Percentiles rank a stretch among this genome's conserved stretches.
phyloP scores from a whole-genome alignment of 352 stramenopile genomes.

The Elongisporangium anandrum region DNA sequence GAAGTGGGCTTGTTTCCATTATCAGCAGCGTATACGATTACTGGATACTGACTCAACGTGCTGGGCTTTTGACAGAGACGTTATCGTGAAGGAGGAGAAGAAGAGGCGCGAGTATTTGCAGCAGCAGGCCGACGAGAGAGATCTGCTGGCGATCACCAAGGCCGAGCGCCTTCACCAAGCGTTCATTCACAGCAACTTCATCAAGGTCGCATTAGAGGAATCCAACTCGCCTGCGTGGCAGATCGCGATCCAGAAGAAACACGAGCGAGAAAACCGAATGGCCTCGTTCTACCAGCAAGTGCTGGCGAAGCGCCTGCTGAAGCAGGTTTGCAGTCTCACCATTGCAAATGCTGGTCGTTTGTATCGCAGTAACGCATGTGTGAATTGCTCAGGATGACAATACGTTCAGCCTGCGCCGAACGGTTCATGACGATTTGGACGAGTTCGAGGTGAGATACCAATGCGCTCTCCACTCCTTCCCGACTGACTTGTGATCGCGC shows the following conservation, averaged over 20 bases:
- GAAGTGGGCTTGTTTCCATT: slow-evolving; percentile 26
- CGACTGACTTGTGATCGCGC: background rate
- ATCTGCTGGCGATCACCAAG: slow-evolving; percentile 50
- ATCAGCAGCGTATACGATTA: background rate
- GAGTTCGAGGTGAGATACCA: slow-evolving; percentile 43
- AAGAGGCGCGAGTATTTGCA: slow-evolving; percentile 23
- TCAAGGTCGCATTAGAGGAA: slow-evolving; percentile 68
- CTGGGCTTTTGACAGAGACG: slow-evolving; percentile 25
- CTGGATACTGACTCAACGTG: background rate
- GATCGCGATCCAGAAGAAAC: slow-evolving; percentile 51
- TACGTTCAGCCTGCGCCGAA: slow-evolving; percentile 47
- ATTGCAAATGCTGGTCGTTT: background rate
- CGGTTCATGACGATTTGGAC: slow-evolving; percentile 43
- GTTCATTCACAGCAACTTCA: slow-evolving; percentile 67
- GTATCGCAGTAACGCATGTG: background rate
- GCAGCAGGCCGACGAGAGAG: slow-evolving; percentile 24
- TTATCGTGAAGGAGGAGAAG: slow-evolving; percentile 22
- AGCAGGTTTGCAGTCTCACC: slow-evolving; percentile 21
- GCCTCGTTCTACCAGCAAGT: slow-evolving; percentile 56
- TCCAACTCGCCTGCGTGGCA: slow-evolving; percentile 67
- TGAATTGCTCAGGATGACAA: slow-evolving; percentile 25
- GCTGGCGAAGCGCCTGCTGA: slow-evolving; percentile 24
- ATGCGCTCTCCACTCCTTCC: background rate
- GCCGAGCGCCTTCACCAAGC: slow-evolving; percentile 64
- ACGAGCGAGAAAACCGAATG: slow-evolving; percentile 47